These are phyloP conservation scores for Leishmania braziliensis DNA, from an alignment of 208 protist species.

Conservation along the genomic window DNA sequence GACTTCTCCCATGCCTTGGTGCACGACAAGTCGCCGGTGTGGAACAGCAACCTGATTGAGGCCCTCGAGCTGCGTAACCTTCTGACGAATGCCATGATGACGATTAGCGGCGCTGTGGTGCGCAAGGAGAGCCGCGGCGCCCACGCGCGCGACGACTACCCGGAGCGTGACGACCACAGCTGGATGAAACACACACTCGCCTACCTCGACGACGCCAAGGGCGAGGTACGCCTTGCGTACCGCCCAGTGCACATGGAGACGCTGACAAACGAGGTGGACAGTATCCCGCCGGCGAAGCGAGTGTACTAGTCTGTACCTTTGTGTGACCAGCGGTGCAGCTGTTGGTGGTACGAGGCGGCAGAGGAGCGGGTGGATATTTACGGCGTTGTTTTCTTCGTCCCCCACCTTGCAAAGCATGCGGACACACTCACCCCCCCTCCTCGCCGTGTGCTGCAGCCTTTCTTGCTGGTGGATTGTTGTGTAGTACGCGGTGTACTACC, in stretches of 20 bases:
- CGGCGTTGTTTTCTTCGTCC: background rate
- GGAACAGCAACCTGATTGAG: slow-evolving; percentile 99
- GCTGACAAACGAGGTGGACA: slow-evolving; percentile 91
- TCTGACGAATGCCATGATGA: slow-evolving; percentile 95
- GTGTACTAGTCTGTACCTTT: slow-evolving; percentile 79
- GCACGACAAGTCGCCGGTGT: slow-evolving; percentile 93
- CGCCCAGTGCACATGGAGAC: slow-evolving; percentile 93
- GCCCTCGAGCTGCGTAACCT: slow-evolving; percentile 99
- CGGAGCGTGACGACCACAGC: slow-evolving; percentile 96
- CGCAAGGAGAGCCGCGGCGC: slow-evolving; percentile 97
- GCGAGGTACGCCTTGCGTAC: slow-evolving; percentile 94
- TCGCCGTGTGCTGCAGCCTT: background rate
- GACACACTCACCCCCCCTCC: too few relatives aligned
- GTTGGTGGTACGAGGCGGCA: background rate
- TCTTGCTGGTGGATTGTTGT: background rate
- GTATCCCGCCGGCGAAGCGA: slow-evolving; percentile 87
- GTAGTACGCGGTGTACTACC: too few relatives aligned
- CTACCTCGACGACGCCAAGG: slow-evolving; percentile 92
- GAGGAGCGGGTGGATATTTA: background rate
- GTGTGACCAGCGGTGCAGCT: background rate
- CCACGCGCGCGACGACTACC: slow-evolving; percentile 98
- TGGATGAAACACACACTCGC: slow-evolving; percentile 99
- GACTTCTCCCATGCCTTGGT: slow-evolving; percentile 95
- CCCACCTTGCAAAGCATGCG: background rate
- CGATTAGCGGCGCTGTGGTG: slow-evolving; percentile 93